These are phyloP conservation scores for Litchi chinensis DNA, from an alignment of 345 rosid species.

Conservation along the genomic window DNA sequence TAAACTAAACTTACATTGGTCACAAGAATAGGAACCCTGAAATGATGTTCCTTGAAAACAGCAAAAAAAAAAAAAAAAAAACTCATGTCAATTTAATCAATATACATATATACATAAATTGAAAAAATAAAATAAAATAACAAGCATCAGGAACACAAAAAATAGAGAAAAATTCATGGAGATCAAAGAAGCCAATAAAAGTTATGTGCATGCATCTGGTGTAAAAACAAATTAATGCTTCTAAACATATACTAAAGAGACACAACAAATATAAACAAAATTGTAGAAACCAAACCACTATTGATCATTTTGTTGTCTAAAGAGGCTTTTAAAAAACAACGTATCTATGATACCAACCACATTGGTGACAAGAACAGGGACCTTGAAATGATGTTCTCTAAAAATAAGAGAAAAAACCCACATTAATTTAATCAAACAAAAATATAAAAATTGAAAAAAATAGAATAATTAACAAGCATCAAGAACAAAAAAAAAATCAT, in stretches of 20 bases:
- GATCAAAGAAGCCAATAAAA: no score
- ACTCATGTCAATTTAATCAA: neutral
- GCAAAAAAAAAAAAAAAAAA: neutral
- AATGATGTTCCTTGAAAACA: conserved; percentile 69
- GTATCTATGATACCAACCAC: neutral
- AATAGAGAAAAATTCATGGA: neutral
- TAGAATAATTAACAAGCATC: no score
- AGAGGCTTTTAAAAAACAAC: neutral
- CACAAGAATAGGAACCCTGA: conserved; percentile 76
- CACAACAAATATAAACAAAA: no score
- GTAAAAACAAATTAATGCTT: neutral
- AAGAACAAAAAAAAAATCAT: neutral
- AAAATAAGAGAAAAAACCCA: conserved; percentile 9
- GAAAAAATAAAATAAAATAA: neutral
- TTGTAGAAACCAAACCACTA: no score
- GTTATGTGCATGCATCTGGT: neutral
- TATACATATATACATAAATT: no score
- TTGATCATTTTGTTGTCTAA: neutral
- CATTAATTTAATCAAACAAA: neutral
- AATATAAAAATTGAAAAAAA: neutral
- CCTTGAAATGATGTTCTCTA: conserved; percentile 81
- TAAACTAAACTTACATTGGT: conserved; percentile 59
- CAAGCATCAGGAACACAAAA: no score
- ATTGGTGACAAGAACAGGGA: conserved; percentile 76
- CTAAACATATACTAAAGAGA: no score